These are phyloP conservation scores for Yarrowia sp. DNA, from an alignment of 805 yeast species.

Conservation along the genomic window DNA sequence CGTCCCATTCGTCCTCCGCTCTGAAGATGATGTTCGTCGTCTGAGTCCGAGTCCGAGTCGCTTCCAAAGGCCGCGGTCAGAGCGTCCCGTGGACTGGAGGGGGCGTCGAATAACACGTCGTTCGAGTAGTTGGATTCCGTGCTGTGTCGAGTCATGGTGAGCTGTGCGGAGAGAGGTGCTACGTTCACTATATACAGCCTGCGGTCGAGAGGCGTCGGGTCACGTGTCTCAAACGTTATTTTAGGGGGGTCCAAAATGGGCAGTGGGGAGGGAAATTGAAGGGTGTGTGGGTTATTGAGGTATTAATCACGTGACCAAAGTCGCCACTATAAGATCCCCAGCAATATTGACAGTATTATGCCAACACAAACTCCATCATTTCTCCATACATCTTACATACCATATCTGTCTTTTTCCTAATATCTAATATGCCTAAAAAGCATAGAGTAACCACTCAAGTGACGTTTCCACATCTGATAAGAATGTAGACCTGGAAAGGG, in stretches of 20 bases:
- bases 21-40: constrained; percentile 26
- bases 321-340: too few species aligned
- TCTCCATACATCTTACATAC: not conserved
- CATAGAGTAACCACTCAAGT: not conserved
- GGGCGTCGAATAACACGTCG: constrained; percentile 25
- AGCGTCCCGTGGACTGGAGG: constrained; percentile 26
- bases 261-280: not conserved
- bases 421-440: not conserved
- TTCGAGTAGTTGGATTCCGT: constrained; percentile 11
- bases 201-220: not conserved
- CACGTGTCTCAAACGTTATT: constrained; percentile 3
- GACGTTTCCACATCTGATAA: constrained; percentile 4
- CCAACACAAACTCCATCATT: too few species aligned
- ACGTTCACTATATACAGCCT: not conserved
- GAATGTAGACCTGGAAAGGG: not conserved
- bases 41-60: constrained; percentile 28
- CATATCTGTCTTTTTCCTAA: not conserved
- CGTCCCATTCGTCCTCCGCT: constrained; percentile 7
- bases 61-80: constrained; percentile 30
- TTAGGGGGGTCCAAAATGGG: not conserved
- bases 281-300: not conserved
- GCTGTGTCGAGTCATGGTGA: constrained; percentile 18
- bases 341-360: too few species aligned
- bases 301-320: not conserved
- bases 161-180: not conserved